Conservation (phyloP, 2,329 filamentous ascomycete species). For the Paraconiothyrium sp. region DNA sequence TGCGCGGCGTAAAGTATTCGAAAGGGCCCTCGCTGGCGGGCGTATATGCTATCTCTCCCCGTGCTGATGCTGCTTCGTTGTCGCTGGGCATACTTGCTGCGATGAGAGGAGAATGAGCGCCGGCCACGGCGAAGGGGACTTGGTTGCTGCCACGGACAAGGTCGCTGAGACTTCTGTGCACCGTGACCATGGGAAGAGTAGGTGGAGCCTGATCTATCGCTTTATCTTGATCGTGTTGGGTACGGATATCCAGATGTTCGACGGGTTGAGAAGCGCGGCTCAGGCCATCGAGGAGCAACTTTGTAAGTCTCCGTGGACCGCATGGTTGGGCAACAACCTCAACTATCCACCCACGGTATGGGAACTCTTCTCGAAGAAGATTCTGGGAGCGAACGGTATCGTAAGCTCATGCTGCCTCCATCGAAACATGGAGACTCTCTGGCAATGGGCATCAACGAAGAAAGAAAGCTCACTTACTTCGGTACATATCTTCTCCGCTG, state of each 20-base stretch:
- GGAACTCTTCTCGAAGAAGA: constrained; percentile 29
- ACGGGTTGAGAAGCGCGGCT: constrained; percentile 26
- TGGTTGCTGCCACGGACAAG: constrained; percentile 17
- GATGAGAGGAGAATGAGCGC: constrained; percentile 18
- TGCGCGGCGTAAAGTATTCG: constrained; percentile 41
- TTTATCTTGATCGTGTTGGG: constrained; percentile 23
- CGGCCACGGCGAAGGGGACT: constrained; percentile 7
- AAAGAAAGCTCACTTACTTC: constrained; percentile 24
- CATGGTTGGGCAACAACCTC: constrained; percentile 42
- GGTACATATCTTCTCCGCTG: constrained; percentile 35
- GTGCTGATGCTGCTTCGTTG: not conserved
- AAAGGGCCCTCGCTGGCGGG: constrained; percentile 8
- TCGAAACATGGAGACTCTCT: not conserved
- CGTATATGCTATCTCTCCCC: not conserved
- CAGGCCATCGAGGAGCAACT: constrained; percentile 35
- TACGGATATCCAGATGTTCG: constrained; percentile 29
- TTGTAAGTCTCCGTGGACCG: constrained; percentile 39
- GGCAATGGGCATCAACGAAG: not conserved
- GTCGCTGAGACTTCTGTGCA: constrained; percentile 38
- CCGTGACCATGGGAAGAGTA: constrained; percentile 16
- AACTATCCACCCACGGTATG: constrained; percentile 36
- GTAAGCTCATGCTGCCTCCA: not conserved
- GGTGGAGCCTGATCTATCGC: constrained; percentile 8
- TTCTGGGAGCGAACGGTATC: not conserved
- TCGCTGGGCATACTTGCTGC: constrained; percentile 17